phyloP scores from a whole-genome alignment of 331 rosid species.

The Saraca asoca region DNA sequence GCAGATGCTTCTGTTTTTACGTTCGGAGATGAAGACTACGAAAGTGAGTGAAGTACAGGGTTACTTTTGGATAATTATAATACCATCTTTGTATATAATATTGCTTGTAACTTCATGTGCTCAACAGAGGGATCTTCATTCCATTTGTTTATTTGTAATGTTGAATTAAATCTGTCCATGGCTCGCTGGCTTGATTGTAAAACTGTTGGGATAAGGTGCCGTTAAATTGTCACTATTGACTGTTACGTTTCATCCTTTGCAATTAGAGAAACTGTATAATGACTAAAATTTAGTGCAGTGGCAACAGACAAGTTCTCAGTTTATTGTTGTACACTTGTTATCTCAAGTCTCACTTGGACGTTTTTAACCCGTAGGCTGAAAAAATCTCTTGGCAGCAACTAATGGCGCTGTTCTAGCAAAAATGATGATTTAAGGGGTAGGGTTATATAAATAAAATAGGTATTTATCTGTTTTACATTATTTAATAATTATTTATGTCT shows the following conservation, averaged over 20 bases:
- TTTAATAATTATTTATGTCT: no score
- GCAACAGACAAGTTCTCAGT: no score
- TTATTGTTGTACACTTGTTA: no score
- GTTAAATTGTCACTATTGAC: background rate
- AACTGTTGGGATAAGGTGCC: constrained; percentile 21
- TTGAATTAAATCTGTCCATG: constrained; percentile 22
- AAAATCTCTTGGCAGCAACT: no score
- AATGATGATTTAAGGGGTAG: no score
- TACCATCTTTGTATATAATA: constrained; percentile 62
- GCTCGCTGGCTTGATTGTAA: constrained; percentile 33
- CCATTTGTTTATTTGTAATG: constrained; percentile 48
- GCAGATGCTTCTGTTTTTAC: constrained; percentile 97
- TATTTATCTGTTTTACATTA: no score
- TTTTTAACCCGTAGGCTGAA: no score
- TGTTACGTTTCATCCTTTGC: background rate
- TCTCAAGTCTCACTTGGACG: no score
- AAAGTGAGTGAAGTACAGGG: constrained; percentile 65
- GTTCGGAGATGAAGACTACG: constrained; percentile 94
- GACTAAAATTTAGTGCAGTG: no score
- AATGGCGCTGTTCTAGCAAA: no score
- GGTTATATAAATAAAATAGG: no score
- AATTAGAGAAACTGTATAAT: background rate
- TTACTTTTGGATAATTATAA: constrained; percentile 5
- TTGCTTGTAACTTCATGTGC: constrained; percentile 38
- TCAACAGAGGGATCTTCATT: constrained; percentile 29